Conservation (phyloP, 2,329 filamentous ascomycete species). For the Diplodia scrobiculata region DNA sequence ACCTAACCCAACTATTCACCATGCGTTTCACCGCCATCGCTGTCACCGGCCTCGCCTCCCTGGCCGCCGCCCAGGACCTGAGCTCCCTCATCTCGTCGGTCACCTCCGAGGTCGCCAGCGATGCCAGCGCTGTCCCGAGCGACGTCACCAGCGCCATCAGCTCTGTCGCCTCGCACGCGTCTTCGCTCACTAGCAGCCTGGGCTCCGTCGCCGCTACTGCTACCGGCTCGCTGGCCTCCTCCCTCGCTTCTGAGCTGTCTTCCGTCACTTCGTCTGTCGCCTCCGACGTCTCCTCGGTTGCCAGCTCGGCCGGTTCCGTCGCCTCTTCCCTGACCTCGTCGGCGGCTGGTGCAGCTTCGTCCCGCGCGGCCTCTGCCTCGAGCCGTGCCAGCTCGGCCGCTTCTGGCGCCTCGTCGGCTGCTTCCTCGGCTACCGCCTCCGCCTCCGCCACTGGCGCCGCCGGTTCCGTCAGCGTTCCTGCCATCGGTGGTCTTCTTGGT, state of each 20-base stretch:
- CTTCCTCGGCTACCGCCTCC: conserved; percentile 10
- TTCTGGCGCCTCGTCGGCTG: background rate
- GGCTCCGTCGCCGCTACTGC: conserved; percentile 17
- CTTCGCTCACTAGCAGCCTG: conserved; percentile 17
- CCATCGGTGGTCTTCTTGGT: conserved; percentile 23
- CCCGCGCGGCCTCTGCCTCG: background rate
- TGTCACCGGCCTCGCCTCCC: conserved; percentile 16
- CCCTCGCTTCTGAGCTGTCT: conserved; percentile 4
- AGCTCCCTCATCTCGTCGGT: conserved; percentile 19
- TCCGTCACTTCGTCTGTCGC: background rate
- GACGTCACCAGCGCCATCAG: background rate
- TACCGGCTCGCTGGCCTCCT: conserved; percentile 18
- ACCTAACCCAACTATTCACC: background rate
- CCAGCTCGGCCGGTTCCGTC: background rate
- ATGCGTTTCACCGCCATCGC: conserved; percentile 28
- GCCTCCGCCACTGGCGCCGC: conserved; percentile 10
- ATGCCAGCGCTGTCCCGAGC: background rate
- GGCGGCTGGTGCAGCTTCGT: background rate
- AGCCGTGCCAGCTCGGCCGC: conserved; percentile 6
- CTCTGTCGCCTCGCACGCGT: conserved; percentile 2
- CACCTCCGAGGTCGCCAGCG: conserved; percentile 20
- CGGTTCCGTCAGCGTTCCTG: conserved; percentile 8
- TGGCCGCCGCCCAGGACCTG: conserved; percentile 23
- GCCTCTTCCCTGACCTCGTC: background rate
- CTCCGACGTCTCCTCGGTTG: background rate